These are phyloP conservation scores for Pyrenochaeta sp. DNA, from an alignment of 2,329 filamentous ascomycete species.

Conservation along the genomic window DNA sequence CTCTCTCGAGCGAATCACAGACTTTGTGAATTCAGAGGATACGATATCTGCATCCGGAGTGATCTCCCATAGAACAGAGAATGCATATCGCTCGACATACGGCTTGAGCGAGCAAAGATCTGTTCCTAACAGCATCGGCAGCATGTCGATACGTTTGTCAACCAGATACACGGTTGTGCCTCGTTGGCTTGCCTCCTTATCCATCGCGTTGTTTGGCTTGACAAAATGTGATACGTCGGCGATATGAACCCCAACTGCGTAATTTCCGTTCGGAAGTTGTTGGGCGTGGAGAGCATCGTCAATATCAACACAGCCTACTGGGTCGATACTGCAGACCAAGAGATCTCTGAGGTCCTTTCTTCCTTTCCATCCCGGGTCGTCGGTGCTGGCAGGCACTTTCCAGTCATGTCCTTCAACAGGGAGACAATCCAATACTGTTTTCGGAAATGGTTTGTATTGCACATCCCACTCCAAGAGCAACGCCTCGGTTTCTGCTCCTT, in stretches of 20 bases:
- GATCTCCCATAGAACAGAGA: conserved; percentile 75
- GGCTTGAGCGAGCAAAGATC: conserved; percentile 97
- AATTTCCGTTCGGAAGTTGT: conserved; percentile 87
- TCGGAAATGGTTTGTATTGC: conserved; percentile 96
- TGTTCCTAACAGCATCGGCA: conserved; percentile 93
- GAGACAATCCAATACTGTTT: conserved; percentile 91
- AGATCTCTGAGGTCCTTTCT: conserved; percentile 84
- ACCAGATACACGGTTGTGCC: conserved; percentile 97
- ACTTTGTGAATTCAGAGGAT: conserved; percentile 90
- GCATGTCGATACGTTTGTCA: conserved; percentile 99
- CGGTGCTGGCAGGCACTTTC: conserved; percentile 81
- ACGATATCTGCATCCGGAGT: conserved; percentile 85
- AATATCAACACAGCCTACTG: conserved; percentile 94
- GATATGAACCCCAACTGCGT: conserved; percentile 96
- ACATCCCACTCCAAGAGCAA: conserved; percentile 95
- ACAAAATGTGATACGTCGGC: conserved; percentile 99
- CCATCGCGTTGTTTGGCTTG: conserved; percentile 96
- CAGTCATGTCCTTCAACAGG: conserved; percentile 91
- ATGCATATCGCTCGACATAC: conserved; percentile 80
- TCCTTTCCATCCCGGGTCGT: conserved; percentile 86
- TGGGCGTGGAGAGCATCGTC: conserved; percentile 94
- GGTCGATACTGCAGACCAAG: conserved; percentile 96
- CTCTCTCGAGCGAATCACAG: conserved; percentile 94
- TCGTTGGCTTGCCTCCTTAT: conserved; percentile 89
- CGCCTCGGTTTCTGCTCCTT: conserved; percentile 97